Evolutionary conservation across 495 filamentous ascomycete species (phyloP), one percentile per base, ranked within the genome.

Genomic region (Xylaria venustula): DNA sequence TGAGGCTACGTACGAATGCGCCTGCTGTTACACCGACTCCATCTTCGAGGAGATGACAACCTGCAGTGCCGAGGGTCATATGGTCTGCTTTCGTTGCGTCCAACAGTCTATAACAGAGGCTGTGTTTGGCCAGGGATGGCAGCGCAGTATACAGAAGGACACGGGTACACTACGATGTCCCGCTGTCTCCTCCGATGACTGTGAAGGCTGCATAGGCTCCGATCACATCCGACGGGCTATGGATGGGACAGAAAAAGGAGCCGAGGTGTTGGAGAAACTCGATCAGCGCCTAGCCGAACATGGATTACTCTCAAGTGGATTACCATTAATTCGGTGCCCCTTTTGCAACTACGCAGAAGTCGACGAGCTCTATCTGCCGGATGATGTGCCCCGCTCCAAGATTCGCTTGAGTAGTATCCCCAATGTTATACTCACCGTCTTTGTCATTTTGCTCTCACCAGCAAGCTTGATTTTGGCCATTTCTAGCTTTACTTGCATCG

Each of bases 91-190:
- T 70, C 79, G 80, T 22, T 98, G 94, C 67, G 86, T 98, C 25
- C 85, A 86, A 54, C 84, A 87, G 56, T 87, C 90, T 41, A 81
- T 91, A 30, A 85, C 86, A 41, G 93, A 97, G 71, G 91, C 91
- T 7, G 71, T 98, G 0, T 98, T 93, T 73, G 94, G 94, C 0
- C 94, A 98, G 69, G 90, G 90, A 34, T 96, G 92, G 92, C 81
- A 82, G 54, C 84, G 87, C n/a, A 93, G 82, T 58, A 86, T 97
- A 53, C 80, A 94, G 61, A 70, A 83, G 47, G 82, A 85, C 54
- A 84, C 76, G 28, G 87, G 88, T 28, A 87, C 88, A 5, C 78
- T 98, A 41, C 83, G 87, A 49, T 98, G 94, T 70, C 79, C 94
- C 22, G 91, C 93, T 17, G 89, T 88, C 1, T 83, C 83, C 41